Evolutionary conservation across 2,329 filamentous ascomycete species (phyloP).

Genomic region (Gremmenia infestans): DNA sequence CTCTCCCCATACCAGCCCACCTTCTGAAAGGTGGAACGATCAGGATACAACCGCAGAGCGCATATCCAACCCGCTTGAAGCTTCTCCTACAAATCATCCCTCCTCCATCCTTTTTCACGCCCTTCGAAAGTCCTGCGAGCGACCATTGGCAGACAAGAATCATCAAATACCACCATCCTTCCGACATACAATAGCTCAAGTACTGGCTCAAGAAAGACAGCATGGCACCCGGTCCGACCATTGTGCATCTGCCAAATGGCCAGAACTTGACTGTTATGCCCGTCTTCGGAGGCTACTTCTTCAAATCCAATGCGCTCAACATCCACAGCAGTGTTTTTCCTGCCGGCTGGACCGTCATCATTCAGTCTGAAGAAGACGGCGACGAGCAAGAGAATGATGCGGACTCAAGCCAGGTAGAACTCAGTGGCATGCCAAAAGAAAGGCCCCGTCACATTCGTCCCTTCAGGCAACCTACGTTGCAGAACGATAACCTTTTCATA

Average conservation of each 20-base stretch:
- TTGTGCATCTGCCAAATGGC: conserved; percentile 78
- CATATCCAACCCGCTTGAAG: too few relatives aligned
- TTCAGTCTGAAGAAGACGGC: conserved; percentile 58
- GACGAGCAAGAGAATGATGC: conserved; percentile 29
- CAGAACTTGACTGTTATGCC: conserved; percentile 76
- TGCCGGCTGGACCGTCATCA: conserved; percentile 82
- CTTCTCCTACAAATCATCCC: too few relatives aligned
- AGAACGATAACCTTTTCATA: conserved; percentile 80
- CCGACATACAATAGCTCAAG: neutral
- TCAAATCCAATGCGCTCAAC: conserved; percentile 76
- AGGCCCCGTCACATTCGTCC: conserved; percentile 47
- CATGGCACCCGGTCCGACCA: conserved; percentile 25
- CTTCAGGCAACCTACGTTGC: conserved; percentile 71
- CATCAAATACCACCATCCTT: neutral
- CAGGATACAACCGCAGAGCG: too few relatives aligned
- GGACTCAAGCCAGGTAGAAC: conserved; percentile 26
- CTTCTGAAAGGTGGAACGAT: too few relatives aligned
- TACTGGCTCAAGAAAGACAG: neutral
- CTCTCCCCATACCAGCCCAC: too few relatives aligned
- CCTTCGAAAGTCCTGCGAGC: too few relatives aligned
- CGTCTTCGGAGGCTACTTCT: conserved; percentile 87
- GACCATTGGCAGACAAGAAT: too few relatives aligned
- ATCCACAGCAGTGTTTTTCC: conserved; percentile 68
- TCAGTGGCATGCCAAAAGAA: conserved; percentile 24
- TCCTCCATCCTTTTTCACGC: too few relatives aligned